Evolutionary conservation across 2,329 filamentous ascomycete genomes (phyloP).

Genomic region (Fusarium sp.): DNA sequence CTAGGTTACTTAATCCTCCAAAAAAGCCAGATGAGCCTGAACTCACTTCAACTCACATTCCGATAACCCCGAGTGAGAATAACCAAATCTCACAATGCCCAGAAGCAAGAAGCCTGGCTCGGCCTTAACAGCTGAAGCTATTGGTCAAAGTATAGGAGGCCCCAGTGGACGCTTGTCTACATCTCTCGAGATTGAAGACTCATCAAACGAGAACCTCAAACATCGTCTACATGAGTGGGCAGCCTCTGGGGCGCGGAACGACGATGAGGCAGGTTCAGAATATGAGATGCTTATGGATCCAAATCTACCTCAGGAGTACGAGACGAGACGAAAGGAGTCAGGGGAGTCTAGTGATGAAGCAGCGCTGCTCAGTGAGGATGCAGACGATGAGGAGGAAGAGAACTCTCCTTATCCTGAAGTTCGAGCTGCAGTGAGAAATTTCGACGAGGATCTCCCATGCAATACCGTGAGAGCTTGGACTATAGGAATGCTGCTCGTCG

Average conservation of each 20-base stretch:
- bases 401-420: slow-evolving; percentile 76
- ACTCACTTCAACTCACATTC: background rate
- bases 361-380: slow-evolving; percentile 44
- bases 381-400: slow-evolving; percentile 55
- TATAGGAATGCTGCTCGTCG: slow-evolving; percentile 69
- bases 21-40: background rate
- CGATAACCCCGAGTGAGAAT: background rate
- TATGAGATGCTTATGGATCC: slow-evolving; percentile 69
- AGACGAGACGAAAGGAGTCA: slow-evolving; percentile 48
- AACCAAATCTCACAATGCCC: slow-evolving; percentile 11
- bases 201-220: slow-evolving; percentile 43
- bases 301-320: slow-evolving; percentile 60
- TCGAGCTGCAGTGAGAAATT: slow-evolving; percentile 72
- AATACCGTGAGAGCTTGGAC: slow-evolving; percentile 75
- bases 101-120: slow-evolving; percentile 16
- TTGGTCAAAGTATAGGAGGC: slow-evolving; percentile 42
- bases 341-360: slow-evolving; percentile 42
- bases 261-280: slow-evolving; percentile 62
- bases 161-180: slow-evolving; percentile 47
- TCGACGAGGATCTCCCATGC: slow-evolving; percentile 73
- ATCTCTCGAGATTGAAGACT: slow-evolving; percentile 44
- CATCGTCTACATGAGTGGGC: slow-evolving; percentile 57
- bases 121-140: slow-evolving; percentile 30
- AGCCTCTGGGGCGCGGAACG: slow-evolving; percentile 55
- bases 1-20: background rate